Evolutionary conservation across 1,284 basidiomycete genomes (phyloP).

Genomic region (Amylostereum areolatum): DNA sequence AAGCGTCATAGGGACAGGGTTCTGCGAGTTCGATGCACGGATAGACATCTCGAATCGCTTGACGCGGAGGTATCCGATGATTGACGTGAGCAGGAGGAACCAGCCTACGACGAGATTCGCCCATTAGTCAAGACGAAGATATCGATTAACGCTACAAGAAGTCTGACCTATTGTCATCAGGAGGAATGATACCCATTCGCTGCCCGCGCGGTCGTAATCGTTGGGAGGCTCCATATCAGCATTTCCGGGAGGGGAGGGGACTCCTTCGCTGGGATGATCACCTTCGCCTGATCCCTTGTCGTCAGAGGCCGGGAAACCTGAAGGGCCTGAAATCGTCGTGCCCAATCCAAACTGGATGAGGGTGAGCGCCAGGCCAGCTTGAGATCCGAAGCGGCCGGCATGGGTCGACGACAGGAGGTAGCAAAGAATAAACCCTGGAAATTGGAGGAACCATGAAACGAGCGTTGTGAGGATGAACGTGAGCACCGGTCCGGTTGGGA

Average conservation of each 20-base stretch:
- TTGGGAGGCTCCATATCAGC: no score
- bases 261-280: slow-evolving; percentile 16
- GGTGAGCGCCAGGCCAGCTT: slow-evolving; percentile 91
- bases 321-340: slow-evolving; percentile 29
- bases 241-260: slow-evolving; percentile 1
- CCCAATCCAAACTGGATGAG: slow-evolving; percentile 85
- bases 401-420: slow-evolving; percentile 93
- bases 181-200: slow-evolving; percentile 78
- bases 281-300: slow-evolving; percentile 11
- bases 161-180: slow-evolving; percentile 78
- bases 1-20: slow-evolving; percentile 26
- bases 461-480: slow-evolving; percentile 77
- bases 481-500: slow-evolving; percentile 65
- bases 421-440: slow-evolving; percentile 91
- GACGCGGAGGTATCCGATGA: slow-evolving; percentile 79
- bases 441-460: slow-evolving; percentile 95
- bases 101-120: slow-evolving; percentile 48
- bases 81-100: slow-evolving; percentile 79
- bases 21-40: slow-evolving; percentile 31
- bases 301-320: not conserved
- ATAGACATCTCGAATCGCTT: slow-evolving; percentile 75
- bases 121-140: not conserved
- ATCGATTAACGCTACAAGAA: not conserved
- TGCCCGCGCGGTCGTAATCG: slow-evolving; percentile 9
- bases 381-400: slow-evolving; percentile 90